Evolutionary conservation across 108 stramenopile genomes (phyloP), one percentile per base, ranked within the genome.

Genomic region (Cyclotella kingstonii): DNA sequence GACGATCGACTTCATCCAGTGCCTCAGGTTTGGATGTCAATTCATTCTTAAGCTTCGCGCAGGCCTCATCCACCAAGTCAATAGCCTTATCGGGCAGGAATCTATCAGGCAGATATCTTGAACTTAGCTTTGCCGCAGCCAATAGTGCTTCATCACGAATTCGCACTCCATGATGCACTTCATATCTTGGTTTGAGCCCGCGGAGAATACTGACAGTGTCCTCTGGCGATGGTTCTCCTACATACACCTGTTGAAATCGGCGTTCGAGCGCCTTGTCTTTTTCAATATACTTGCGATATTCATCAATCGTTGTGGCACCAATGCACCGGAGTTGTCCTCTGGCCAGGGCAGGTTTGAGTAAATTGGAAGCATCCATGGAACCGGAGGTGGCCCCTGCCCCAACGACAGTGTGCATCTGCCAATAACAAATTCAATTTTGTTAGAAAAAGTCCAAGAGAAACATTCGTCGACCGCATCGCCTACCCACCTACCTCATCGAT

Each of bases 181-280:
- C 97, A 54, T 99, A 99, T 5, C 89, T 68, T 11, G 97, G 95
- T 69, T 96, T 97, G 26, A 99, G 58, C 2, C 98, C 98, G 46
- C 98, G 91, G 25, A 99, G 75, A 54, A 99, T 99, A 58, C 88
- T 88, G 25, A 99, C 94, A 22, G 98, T 96, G 60, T 98, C 98
- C 63, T 98, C 98, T 7, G 96, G 93, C 25, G 77, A 80, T 27
- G 98, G 98, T 66, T 99, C 93, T 34, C 87, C 82, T 53, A 98
- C 90, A 57, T 87, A 79, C 10, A 99, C 98, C 55, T 99, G 95
- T 77, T 99, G 98, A 63, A 99, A 99, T 18, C 98, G 86, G 19
- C 98, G 86, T 73, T 98, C 97, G 29, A 99, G 73, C 10, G 98
- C 98, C 78, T 97, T 96, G 60, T 98, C 98, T 64, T 98, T 96